Conservation (phyloP, 306 rosid species). For the Herpetospermum pedunculosum region DNA sequence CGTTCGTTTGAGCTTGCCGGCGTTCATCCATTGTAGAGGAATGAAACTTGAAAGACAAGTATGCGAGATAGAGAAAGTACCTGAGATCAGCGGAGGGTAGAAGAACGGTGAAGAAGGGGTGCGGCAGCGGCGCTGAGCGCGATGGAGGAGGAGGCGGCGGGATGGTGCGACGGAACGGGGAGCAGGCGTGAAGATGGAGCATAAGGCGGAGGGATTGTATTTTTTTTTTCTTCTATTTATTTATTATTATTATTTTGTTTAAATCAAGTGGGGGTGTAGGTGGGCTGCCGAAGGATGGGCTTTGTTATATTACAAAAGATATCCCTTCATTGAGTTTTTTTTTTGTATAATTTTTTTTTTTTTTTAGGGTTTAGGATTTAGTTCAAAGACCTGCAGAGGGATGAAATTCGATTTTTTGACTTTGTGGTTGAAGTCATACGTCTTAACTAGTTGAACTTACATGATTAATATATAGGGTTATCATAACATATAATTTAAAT, state of each 20-base stretch:
- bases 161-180: not conserved
- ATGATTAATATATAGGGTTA: too few species aligned
- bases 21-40: not conserved
- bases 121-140: not conserved
- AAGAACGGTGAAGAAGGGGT: not conserved
- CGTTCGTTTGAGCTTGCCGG: not conserved
- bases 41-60: not conserved
- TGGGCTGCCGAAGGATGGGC: not conserved
- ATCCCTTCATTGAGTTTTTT: too few species aligned
- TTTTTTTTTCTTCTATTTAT: not conserved
- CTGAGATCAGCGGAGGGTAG: not conserved
- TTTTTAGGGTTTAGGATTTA: too few species aligned
- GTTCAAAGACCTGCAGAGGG: too few species aligned
- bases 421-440: too few species aligned
- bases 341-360: too few species aligned
- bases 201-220: not conserved
- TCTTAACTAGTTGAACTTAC: too few species aligned
- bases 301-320: not conserved
- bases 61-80: not conserved
- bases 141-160: not conserved
- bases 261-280: not conserved
- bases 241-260: too few species aligned
- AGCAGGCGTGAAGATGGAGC: not conserved
- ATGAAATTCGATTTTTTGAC: too few species aligned
- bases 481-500: too few species aligned